Base-by-base conservation (phyloP, 768 basidiomycete genomes). In the Mycena epipterygia region DNA sequence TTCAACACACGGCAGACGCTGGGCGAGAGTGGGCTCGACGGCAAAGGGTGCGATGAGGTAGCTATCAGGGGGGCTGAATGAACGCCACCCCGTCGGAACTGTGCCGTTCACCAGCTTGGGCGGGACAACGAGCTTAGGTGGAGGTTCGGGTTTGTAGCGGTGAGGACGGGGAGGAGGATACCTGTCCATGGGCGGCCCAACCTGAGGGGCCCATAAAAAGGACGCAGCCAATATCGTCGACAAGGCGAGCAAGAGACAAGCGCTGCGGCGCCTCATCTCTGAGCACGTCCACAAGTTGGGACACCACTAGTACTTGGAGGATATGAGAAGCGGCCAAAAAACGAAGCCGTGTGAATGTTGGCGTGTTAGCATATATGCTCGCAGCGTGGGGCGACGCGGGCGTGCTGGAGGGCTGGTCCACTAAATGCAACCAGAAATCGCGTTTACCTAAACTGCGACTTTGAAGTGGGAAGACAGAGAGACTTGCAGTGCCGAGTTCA, bases 1-100 rank as follows among this genome's bases (percentile, higher is more conserved):
- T 30, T 73, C 72, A 8, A 67, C 30, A 48, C 72, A 73, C 4
- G 72, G 61, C 4, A 73, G 65, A 12, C 49, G 64, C 32, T 73
- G 49, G 1, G 64, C 13, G 19, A 73, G 53, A 7, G 56, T 70
- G 1, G 68, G 61, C 48, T 69, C 64, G 17, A 59, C 6, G 35
- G 42, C 48, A 55, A 39, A 67, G 1, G 64, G 65, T 6, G 29
- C 42, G 17, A 58, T n/a, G 23, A 70, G 32, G 56, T 63, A 70
- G 64, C 63, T 70, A 49, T 58, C 37, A 0, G 72, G 52, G 2
- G 72, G 68, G 5, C 9, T 49, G 35, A 73, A 73, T 14, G 68
- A 21, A 25, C 68, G 68, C 72, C 72, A 73, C 44, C 72, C 72
- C 2, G 12, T 33, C 3, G 68, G 72, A 37, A 32, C 37, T 2